Evolutionary conservation across 768 basidiomycete species (phyloP).

Genomic region (Amanita exitialis): DNA sequence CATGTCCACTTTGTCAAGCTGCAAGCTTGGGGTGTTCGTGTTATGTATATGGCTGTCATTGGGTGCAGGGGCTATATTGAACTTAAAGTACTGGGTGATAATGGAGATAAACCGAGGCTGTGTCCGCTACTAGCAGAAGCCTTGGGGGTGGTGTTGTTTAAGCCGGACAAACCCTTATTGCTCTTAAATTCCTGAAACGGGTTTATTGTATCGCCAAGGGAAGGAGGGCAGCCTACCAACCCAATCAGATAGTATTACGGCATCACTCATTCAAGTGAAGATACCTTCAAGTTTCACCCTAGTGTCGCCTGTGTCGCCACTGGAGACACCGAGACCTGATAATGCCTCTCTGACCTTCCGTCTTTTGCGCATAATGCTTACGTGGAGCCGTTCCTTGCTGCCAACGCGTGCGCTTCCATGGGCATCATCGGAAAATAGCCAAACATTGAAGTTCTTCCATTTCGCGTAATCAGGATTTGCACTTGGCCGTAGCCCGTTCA

Average conservation of each 20-base stretch:
- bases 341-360: slow-evolving; percentile 15
- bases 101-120: neutral
- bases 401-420: slow-evolving; percentile 19
- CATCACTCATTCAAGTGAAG: neutral
- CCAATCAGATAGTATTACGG: neutral
- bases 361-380: slow-evolving; percentile 14
- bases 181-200: slow-evolving; percentile 18
- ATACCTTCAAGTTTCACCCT: neutral
- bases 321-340: slow-evolving; percentile 6
- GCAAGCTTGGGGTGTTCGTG: slow-evolving; percentile 1
- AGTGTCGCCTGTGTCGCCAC: neutral
- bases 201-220: slow-evolving; percentile 13
- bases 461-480: slow-evolving; percentile 43
- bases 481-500: slow-evolving; percentile 33
- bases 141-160: slow-evolving; percentile 7
- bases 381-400: slow-evolving; percentile 14
- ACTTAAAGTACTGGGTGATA: neutral
- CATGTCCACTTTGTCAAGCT: slow-evolving; percentile 6
- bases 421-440: slow-evolving; percentile 25
- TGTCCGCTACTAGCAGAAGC: neutral
- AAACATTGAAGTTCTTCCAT: slow-evolving; percentile 36
- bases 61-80: slow-evolving; percentile 5
- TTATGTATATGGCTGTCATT: slow-evolving; percentile 5
- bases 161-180: slow-evolving; percentile 11
- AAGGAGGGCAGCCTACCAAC: slow-evolving; percentile 9